Base-by-base conservation (phyloP, 495 filamentous ascomycete species). In the Penicillium robsamsonii region DNA sequence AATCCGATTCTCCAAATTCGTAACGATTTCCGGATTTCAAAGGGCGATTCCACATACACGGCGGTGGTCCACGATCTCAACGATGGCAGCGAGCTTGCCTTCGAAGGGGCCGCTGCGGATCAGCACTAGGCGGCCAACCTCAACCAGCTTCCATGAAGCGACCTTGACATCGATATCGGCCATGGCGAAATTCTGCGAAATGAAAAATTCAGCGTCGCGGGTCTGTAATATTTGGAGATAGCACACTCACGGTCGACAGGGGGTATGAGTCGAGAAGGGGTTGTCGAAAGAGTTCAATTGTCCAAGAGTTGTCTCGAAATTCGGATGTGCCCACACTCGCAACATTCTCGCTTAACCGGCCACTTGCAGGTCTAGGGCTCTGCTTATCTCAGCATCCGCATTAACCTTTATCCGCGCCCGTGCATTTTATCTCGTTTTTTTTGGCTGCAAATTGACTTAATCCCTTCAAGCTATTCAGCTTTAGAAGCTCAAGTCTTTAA, bases 31-130 rank as follows among this genome's bases (percentile, higher is more conserved):
- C 24, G 46, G 30, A 58, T 50, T 22, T 17, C 35, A 38, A 46
- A 45, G 50, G 58, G 30, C 51, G 31, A 43, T 59, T 53, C 40
- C 58, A 89, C 93, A 72, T 96, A 97, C 94, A 77, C 94, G 90
- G 84, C 96, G 96, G 89, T 99, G 94, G 79, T 97, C 95, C 78
- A 97, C 92, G 76, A 99, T 96, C 86, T 97, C 92, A 76, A 97
- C 91, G 74, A 99, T 94, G 69, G 84, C 79, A 60, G 91, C 95
- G 60, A 97, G 84, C 76, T 87, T 88, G 78, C 92, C 92, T 60
- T 74, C 80, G 81, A 84, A 90, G 61, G 85, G 88, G 62, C 87
- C 87, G 67, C 80, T 72, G 67, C 85, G 84, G 79, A 96, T 84
- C 70, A 96, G 85, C 63, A 94, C 87, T 68, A 96, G 81, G 70